These are phyloP conservation scores for Pholiota adiposa DNA, from an alignment of 1,284 basidiomycete species.

Conservation along the genomic window DNA sequence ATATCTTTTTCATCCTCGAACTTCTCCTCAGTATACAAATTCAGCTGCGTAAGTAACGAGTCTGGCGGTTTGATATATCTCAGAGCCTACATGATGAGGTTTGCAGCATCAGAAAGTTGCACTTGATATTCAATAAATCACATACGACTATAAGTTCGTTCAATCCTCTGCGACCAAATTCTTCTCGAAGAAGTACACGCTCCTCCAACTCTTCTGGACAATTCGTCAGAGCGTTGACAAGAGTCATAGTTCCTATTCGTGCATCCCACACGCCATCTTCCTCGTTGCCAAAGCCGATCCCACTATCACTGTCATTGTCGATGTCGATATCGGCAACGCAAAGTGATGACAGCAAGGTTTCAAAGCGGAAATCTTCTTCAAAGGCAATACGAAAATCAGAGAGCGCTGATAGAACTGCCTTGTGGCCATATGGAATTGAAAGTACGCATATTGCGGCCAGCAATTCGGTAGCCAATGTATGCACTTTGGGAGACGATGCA, in stretches of 20 bases:
- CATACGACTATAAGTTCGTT: slow-evolving; percentile 84
- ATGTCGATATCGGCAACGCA: slow-evolving; percentile 54
- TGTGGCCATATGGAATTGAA: slow-evolving; percentile 73
- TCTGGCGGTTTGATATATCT: slow-evolving; percentile 82
- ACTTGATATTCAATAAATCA: slow-evolving; percentile 20
- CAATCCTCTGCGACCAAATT: slow-evolving; percentile 79
- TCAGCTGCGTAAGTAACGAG: slow-evolving; percentile 70
- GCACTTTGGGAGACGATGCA: slow-evolving; percentile 69
- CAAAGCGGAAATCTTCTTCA: slow-evolving; percentile 81
- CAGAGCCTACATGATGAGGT: slow-evolving; percentile 54
- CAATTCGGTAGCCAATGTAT: slow-evolving; percentile 76
- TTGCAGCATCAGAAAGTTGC: neutral
- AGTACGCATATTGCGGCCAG: slow-evolving; percentile 85
- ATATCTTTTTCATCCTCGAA: slow-evolving; percentile 89
- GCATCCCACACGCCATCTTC: slow-evolving; percentile 84
- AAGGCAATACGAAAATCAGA: slow-evolving; percentile 79
- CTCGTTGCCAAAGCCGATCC: slow-evolving; percentile 46
- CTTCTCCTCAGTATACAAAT: slow-evolving; percentile 86
- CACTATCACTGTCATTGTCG: slow-evolving; percentile 37
- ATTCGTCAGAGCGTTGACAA: slow-evolving; percentile 83
- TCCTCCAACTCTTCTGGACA: slow-evolving; percentile 81
- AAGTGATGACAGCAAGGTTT: slow-evolving; percentile 72
- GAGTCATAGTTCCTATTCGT: slow-evolving; percentile 73
- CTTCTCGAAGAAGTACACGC: slow-evolving; percentile 78
- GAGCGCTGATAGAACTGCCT: slow-evolving; percentile 75